Percentiles rank a stretch among this genome's conserved stretches.
These are phyloP conservation scores for Aotearoamyces nothofagi DNA, from an alignment of 2,329 filamentous ascomycete species.

Conservation along the genomic window DNA sequence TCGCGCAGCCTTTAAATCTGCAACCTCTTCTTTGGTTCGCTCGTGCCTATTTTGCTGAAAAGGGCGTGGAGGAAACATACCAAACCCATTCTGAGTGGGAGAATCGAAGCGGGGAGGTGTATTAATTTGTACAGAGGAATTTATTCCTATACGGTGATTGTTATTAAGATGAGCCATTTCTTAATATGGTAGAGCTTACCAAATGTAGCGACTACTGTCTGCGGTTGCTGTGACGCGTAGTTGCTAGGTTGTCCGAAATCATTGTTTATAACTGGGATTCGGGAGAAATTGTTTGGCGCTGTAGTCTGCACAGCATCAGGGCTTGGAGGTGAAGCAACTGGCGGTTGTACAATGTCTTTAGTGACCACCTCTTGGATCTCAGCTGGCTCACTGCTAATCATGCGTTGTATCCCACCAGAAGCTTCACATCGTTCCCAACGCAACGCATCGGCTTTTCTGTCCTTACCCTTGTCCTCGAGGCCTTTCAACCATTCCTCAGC, in stretches of 20 bases:
- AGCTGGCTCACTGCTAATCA: constrained; percentile 7
- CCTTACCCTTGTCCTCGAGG: constrained; percentile 45
- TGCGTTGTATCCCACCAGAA: constrained; percentile 14
- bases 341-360: background rate
- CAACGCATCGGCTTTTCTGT: constrained; percentile 41
- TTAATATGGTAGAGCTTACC: too few species aligned
- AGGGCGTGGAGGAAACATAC: constrained; percentile 11
- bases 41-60: constrained; percentile 22
- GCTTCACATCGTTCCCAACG: constrained; percentile 65
- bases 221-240: background rate
- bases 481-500: constrained; percentile 71
- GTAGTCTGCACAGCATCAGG: background rate
- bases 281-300: background rate
- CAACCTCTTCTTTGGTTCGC: constrained; percentile 45
- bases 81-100: constrained; percentile 15
- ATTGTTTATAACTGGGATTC: background rate
- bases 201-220: too few species aligned
- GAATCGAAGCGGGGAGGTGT: constrained; percentile 16
- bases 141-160: too few species aligned
- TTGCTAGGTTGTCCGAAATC: background rate
- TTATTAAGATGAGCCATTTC: too few species aligned
- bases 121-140: too few species aligned
- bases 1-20: constrained; percentile 46
- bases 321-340: background rate
- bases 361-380: background rate